These are phyloP conservation scores for Citrullus amarus DNA, from an alignment of 306 rosid species.

Conservation along the genomic window DNA sequence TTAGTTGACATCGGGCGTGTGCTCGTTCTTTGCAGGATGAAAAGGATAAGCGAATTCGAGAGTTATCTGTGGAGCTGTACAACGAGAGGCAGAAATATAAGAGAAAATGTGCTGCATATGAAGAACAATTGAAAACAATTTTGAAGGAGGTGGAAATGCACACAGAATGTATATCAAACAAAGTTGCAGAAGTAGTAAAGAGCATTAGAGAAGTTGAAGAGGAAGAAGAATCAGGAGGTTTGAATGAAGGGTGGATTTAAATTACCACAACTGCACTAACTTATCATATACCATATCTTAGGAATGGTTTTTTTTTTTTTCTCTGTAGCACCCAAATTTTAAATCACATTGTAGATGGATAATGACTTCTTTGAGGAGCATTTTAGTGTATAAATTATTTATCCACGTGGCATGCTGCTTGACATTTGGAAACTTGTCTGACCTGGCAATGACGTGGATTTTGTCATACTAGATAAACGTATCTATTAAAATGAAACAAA, in stretches of 20 bases:
- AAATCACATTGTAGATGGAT: not conserved
- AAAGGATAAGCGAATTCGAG: constrained; percentile 66
- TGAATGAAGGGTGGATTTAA: constrained; percentile 23
- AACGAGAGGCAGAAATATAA: constrained; percentile 58
- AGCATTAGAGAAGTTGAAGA: constrained; percentile 54
- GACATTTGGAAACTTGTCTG: not conserved
- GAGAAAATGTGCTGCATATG: constrained; percentile 61
- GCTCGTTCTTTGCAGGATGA: constrained; percentile 34
- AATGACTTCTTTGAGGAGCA: not conserved
- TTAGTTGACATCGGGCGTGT: not conserved
- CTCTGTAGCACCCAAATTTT: not conserved
- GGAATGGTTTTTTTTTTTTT: not conserved
- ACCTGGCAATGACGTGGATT: too few species aligned
- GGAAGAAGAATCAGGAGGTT: constrained; percentile 29
- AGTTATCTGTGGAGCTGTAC: constrained; percentile 45
- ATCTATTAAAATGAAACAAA: too few species aligned
- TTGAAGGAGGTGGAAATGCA: constrained; percentile 47
- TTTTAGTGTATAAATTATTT: not conserved
- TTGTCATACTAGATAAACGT: too few species aligned
- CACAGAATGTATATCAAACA: constrained; percentile 52
- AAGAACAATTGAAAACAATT: constrained; percentile 43
- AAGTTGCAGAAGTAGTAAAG: constrained; percentile 38
- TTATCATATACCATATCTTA: not conserved
- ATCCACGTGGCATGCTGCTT: not conserved
- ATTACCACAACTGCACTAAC: constrained; percentile 1